A percentile compares a stretch with the other conserved stretches of the same genome.
Conservation (phyloP, 1,284 basidiomycete genomes). For the Moesziomyces sp. region DNA sequence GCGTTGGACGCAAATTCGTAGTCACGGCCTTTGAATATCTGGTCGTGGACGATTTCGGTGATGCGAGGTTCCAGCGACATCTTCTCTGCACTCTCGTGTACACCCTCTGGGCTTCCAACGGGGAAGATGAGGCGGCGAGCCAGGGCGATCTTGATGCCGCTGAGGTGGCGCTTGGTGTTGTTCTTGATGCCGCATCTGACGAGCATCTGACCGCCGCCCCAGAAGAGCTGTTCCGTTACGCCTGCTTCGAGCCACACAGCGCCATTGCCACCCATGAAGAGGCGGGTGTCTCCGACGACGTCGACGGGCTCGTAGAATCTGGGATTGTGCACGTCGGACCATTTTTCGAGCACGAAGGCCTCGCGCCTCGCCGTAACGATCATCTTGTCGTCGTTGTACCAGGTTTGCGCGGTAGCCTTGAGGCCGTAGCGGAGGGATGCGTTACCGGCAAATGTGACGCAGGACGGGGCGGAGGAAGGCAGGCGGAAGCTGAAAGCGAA, state of each 20-base stretch:
- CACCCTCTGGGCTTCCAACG: conserved; percentile 44
- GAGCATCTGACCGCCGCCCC: conserved; percentile 53
- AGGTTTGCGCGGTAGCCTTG: conserved; percentile 59
- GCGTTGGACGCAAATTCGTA: conserved; percentile 57
- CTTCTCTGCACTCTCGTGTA: conserved; percentile 41
- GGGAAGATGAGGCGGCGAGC: conserved; percentile 60
- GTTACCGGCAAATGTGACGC: conserved; percentile 58
- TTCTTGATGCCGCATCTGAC: conserved; percentile 59
- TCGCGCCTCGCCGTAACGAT: conserved; percentile 53
- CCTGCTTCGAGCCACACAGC: conserved; percentile 63
- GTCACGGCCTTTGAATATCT: conserved; percentile 57
- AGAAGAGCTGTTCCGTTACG: conserved; percentile 52
- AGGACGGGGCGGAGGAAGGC: conserved; percentile 54
- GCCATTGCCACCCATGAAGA: conserved; percentile 64
- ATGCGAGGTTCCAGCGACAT: conserved; percentile 55
- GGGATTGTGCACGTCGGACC: conserved; percentile 49
- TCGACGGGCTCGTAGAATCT: conserved; percentile 53
- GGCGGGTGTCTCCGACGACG: conserved; percentile 56
- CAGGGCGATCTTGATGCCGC: conserved; percentile 55
- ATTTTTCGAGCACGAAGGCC: conserved; percentile 59
- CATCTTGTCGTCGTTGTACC: conserved; percentile 58
- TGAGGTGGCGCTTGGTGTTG: conserved; percentile 58
- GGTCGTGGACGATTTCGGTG: conserved; percentile 58
- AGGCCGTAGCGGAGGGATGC: conserved; percentile 57
- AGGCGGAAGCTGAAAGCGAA: conserved; percentile 61